Evolutionary conservation across 805 yeast species (phyloP), one percentile per base, ranked within the genome.

Genomic region (Candida maltosa): DNA sequence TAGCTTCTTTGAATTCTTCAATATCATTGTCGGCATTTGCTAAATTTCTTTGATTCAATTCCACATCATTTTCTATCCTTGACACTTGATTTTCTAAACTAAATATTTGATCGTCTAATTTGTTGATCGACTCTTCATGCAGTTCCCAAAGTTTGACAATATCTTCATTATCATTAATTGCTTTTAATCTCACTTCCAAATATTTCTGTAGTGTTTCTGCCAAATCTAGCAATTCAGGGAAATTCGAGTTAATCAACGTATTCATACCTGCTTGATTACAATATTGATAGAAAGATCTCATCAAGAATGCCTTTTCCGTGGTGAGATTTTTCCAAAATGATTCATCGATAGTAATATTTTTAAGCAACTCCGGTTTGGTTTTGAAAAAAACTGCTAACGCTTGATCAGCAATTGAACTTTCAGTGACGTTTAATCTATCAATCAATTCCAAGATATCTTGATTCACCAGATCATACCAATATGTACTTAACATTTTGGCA

Each of bases 141-240:
- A 21, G 37, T 16, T 54, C 51, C 31, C 52, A 44, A 12, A 35
- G 38, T 22, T 46, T 45, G 10, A 56, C 43, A 8, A 56, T 38
- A 2, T 41, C 48, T 4, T 46, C 43, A 28, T 64, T 55, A 16
- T 45, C 41, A 10, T 40, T 44, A 12, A 61, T 41, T 25, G 52
- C 42, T 3, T 48, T 31, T 3, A 41, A 42, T 41, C 88, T 63
- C 35, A 69, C 62, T 26, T 68, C 65, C 28, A 87, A 61, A 49
- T 84, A 84, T 20, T 62, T 67, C 27, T 71, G 69, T 16, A 88
- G 56, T 8, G 73, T 60, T 15, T 70, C 71, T 0, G 95, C 83
- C 38, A 88, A 68, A 34, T 70, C 78, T 1, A 87, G 72, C 4
- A 93, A 76, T 42, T 86, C 97, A 0, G 96, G 96, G 55, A 82